Evolutionary conservation across 192 early-diverging fungal genomes (phyloP).

Genomic region (Dissophora globulifera): DNA sequence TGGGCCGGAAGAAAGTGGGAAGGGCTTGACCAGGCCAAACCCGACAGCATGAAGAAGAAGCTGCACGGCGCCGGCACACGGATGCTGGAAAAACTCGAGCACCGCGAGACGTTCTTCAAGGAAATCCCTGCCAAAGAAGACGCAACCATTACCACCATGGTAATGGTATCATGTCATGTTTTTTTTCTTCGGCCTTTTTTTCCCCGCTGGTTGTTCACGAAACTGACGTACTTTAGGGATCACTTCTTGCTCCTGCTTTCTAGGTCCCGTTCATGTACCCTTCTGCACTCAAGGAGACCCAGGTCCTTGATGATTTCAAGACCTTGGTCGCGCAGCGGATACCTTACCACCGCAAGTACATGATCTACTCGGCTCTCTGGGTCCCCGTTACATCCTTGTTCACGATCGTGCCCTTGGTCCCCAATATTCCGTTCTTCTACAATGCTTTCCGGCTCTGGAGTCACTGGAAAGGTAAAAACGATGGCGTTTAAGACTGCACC

Average conservation of each 20-base stretch:
- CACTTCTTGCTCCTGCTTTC: not conserved
- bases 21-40: constrained; percentile 45
- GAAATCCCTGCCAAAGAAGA: constrained; percentile 68
- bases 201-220: not conserved
- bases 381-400: constrained; percentile 77
- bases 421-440: constrained; percentile 83
- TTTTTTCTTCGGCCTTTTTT: too few species aligned
- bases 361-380: constrained; percentile 73
- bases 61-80: constrained; percentile 67
- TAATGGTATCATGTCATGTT: too few species aligned
- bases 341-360: constrained; percentile 78
- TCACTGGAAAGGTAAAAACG: constrained; percentile 79
- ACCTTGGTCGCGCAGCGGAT: constrained; percentile 57
- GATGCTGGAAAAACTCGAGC: constrained; percentile 78
- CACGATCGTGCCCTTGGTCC: constrained; percentile 76
- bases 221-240: not conserved
- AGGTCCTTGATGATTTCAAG: constrained; percentile 60
- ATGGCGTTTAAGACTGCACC: too few species aligned
- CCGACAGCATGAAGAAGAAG: constrained; percentile 64
- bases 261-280: constrained; percentile 64
- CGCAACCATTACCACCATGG: constrained; percentile 31
- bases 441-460: constrained; percentile 84
- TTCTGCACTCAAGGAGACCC: constrained; percentile 51
- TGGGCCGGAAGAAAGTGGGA: constrained; percentile 70
- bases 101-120: constrained; percentile 82